Evolutionary conservation across 257 asterid genomes (phyloP).

Genomic region (Catharanthus roseus): DNA sequence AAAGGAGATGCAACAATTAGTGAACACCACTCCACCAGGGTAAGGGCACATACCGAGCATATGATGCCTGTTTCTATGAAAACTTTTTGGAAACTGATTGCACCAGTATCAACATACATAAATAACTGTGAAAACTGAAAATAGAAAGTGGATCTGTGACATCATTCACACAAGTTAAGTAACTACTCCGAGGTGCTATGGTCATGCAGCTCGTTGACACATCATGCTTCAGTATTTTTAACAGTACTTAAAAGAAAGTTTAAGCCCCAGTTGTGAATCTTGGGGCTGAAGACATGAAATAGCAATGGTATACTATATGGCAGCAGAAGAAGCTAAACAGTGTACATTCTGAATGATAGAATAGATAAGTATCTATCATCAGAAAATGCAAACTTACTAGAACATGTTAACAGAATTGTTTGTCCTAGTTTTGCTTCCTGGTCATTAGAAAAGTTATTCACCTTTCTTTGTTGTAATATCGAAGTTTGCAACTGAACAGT

Average conservation of each 20-base stretch:
- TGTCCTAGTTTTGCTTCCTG: background rate
- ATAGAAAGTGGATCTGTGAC: background rate
- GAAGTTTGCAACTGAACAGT: background rate
- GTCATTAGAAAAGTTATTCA: background rate
- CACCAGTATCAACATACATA: background rate
- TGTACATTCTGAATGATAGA: background rate
- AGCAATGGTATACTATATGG: background rate
- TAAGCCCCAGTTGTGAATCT: background rate
- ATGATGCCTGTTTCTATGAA: background rate
- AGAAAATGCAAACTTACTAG: background rate
- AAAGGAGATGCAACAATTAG: background rate
- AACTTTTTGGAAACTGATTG: background rate
- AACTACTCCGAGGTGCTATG: background rate
- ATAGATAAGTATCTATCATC: background rate
- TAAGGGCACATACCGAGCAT: background rate
- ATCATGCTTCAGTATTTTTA: background rate
- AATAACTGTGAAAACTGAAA: background rate
- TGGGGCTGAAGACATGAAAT: background rate
- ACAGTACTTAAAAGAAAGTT: background rate
- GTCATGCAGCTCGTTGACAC: background rate
- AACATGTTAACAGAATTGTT: background rate
- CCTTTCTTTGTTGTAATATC: background rate
- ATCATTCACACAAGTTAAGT: background rate
- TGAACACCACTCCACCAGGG: background rate
- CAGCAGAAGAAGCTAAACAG: background rate